Base-by-base conservation (phyloP, 495 filamentous ascomycete genomes). In the Aspergillus wentii region DNA sequence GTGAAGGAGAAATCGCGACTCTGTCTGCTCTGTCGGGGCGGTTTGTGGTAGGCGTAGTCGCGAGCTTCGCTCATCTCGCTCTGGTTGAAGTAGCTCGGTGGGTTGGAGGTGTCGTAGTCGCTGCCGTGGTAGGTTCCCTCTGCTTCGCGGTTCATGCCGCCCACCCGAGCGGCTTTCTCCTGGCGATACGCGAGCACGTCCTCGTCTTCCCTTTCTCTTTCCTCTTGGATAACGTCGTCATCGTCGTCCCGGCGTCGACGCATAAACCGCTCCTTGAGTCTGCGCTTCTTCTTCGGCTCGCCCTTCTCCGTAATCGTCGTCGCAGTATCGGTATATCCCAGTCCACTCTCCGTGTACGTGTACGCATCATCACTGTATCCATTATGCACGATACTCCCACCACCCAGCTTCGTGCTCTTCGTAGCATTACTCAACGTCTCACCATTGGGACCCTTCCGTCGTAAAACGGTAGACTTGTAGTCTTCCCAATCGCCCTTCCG, bases 391-490 rank as follows among this genome's bases (percentile, higher is more conserved):
- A 89, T 66, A 50, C 82, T 86, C 17, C 83, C 86, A 17, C 85
- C 85, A 6, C 89, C 89, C 0, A 95, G 68, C 33, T 83, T 71
- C 3, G 89, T 95, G 54, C 76, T 83, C 53, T 79, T 78, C 2
- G 88, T 95, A 0, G 86, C 89, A 44, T 83, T 83, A 49, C 75
- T 80, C 2, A 94, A 68, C 2, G 89, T 82, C 26, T 78, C 83
- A 20, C 89, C 89, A 64, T 95, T 86, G 5, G 87, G 87, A 0
- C 88, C 89, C 59, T 87, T 90, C 36, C 91, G 83, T 20, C 92
- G 81, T n/a, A 97, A 66, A 8, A 98, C 94, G 0, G 94, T 96
- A 3, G 84, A 85, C 57, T 96, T 96, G 77, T 98, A 98, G 47
- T 98, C 92, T 1, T 95, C 90, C 92, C 92, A 98, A 62, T 98